Conservation (phyloP, 768 basidiomycete genomes). For the Leucosporidium creatinivorum region DNA sequence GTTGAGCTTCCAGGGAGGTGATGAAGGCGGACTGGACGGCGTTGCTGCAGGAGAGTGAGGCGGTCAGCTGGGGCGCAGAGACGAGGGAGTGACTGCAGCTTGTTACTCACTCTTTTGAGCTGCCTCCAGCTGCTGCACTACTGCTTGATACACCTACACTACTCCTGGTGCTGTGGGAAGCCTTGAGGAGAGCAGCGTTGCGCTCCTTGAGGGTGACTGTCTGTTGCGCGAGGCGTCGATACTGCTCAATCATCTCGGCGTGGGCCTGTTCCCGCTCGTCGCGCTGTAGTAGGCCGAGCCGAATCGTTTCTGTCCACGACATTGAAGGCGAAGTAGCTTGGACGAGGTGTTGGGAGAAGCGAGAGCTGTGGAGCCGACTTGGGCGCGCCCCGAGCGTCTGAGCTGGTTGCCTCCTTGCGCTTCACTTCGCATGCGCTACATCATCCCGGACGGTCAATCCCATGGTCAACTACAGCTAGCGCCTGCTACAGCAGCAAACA, state of each 20-base stretch:
- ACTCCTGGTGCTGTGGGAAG: neutral
- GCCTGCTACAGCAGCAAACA: neutral
- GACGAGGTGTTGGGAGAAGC: neutral
- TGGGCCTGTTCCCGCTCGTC: conserved; percentile 74
- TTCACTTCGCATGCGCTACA: neutral
- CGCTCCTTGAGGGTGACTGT: conserved; percentile 85
- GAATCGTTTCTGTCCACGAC: conserved; percentile 36
- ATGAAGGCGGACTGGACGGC: conserved; percentile 82
- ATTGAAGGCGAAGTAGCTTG: neutral
- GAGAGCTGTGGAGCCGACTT: neutral
- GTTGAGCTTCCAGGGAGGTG: conserved; percentile 84
- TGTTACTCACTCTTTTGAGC: too few relatives aligned
- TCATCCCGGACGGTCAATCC: neutral
- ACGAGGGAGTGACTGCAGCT: too few relatives aligned
- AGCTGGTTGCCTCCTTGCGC: neutral
- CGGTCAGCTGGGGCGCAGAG: conserved; percentile 1
- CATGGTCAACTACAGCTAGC: neutral
- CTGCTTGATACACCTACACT: neutral
- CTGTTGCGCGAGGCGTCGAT: conserved; percentile 84
- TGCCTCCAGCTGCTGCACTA: neutral
- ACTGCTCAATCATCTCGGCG: conserved; percentile 82
- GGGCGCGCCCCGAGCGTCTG: neutral
- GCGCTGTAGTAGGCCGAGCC: conserved; percentile 58
- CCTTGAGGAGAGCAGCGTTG: conserved; percentile 73
- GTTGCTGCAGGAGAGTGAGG: conserved; percentile 49